A percentile compares a stretch with the other conserved stretches of the same genome.
phyloP scores from a whole-genome alignment of 176 grass and related monocot species.

The Rhynchospora breviuscula region DNA sequence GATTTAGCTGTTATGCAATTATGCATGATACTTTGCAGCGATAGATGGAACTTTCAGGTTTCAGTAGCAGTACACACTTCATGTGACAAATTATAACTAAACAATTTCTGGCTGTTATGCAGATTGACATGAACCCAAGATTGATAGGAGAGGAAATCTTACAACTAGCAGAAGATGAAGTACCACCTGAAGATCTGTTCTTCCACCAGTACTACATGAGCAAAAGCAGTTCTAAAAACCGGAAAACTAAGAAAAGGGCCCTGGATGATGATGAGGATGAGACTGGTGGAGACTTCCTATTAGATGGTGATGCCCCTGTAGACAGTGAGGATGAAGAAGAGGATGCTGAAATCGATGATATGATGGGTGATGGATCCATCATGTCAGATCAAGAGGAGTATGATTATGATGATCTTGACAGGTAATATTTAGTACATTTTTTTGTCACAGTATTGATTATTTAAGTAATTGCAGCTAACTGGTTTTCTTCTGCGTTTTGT shows the following conservation, averaged over 20 bases:
- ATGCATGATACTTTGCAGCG: background rate
- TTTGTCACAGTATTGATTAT: background rate
- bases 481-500: background rate
- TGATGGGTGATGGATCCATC: conserved; percentile 19
- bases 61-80: background rate
- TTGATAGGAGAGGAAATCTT: conserved; percentile 85
- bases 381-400: conserved; percentile 36
- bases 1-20: background rate
- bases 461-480: background rate
- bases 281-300: conserved; percentile 49
- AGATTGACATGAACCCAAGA: conserved; percentile 55
- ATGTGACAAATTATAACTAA: background rate
- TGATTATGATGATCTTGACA: conserved; percentile 82
- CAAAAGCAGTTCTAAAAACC: conserved; percentile 52
- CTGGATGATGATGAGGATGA: conserved; percentile 45
- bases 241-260: conserved; percentile 53
- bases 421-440: conserved; percentile 9
- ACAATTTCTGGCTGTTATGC: conserved; percentile 19
- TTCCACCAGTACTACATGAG: conserved; percentile 97
- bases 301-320: conserved; percentile 17
- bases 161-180: conserved; percentile 78
- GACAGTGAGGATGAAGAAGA: conserved; percentile 31
- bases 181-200: conserved; percentile 89
- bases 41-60: background rate
- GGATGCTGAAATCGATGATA: conserved; percentile 31